These are phyloP conservation scores for Myxozyma neotropica DNA, from an alignment of 805 yeast genomes.

Conservation along the genomic window DNA sequence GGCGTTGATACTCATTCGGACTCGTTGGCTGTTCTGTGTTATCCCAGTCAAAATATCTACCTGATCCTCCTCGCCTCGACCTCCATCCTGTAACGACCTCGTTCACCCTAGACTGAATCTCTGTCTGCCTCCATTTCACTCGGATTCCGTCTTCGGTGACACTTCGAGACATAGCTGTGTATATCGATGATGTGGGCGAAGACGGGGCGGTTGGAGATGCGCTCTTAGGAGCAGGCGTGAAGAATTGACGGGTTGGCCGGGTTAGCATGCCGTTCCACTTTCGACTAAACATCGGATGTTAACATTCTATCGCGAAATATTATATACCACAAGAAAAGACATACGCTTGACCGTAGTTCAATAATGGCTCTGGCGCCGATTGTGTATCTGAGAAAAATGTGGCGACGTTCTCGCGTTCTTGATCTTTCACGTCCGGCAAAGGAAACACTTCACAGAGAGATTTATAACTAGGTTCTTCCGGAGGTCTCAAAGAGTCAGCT, in stretches of 20 bases:
- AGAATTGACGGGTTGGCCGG: conserved; percentile 38
- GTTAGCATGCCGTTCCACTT: conserved; percentile 33
- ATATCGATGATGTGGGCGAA: conserved; percentile 19
- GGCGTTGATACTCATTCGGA: background rate
- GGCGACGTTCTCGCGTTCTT: conserved; percentile 15
- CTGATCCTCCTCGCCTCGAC: background rate
- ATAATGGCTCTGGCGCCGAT: conserved; percentile 12
- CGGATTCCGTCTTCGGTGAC: conserved; percentile 20
- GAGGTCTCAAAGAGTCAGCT: conserved; percentile 1
- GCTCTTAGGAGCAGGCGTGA: conserved; percentile 3
- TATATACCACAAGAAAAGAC: background rate
- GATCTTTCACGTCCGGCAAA: conserved; percentile 1
- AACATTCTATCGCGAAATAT: background rate
- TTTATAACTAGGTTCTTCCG: conserved; percentile 5
- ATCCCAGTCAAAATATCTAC: conserved; percentile 28
- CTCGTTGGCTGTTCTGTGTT: conserved; percentile 12
- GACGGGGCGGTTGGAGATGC: conserved; percentile 7
- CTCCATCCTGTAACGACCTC: conserved; percentile 30
- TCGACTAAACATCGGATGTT: conserved; percentile 15
- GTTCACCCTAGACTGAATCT: conserved; percentile 17
- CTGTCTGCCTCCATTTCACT: conserved; percentile 22
- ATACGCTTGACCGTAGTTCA: conserved; percentile 16
- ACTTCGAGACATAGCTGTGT: conserved; percentile 8
- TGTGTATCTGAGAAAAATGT: conserved; percentile 15
- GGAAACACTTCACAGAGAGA: conserved; percentile 11